Evolutionary conservation across 2,329 filamentous ascomycete species (phyloP).

Genomic region (Incumbomyces delicatus): DNA sequence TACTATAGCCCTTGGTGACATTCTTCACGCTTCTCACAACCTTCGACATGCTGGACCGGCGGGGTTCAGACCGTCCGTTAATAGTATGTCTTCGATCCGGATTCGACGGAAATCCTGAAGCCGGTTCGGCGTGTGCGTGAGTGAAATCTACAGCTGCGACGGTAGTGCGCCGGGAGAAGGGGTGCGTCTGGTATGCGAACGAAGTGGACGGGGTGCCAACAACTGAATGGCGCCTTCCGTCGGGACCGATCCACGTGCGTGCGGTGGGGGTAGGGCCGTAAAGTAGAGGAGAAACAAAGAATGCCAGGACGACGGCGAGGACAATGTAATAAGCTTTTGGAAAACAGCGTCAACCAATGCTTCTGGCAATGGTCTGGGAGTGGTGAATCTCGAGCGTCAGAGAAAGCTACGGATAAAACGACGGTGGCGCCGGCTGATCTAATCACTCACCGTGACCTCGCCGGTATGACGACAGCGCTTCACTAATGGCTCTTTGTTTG

Average conservation of each 20-base stretch:
- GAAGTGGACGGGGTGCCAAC: conserved; percentile 17
- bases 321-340: not conserved
- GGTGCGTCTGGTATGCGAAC: conserved; percentile 9
- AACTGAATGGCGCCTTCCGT: conserved; percentile 17
- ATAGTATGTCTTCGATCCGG: conserved; percentile 15
- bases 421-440: not conserved
- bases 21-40: conserved; percentile 97
- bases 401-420: not conserved
- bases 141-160: conserved; percentile 8
- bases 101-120: conserved; percentile 9
- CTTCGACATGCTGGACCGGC: conserved; percentile 63
- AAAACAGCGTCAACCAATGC: too few relatives aligned
- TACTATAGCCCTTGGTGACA: conserved; percentile 97
- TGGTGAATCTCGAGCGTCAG: too few relatives aligned
- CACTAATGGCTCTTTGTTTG: too few relatives aligned
- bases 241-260: conserved; percentile 17
- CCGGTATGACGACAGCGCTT: too few relatives aligned
- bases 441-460: too few relatives aligned
- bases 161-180: conserved; percentile 14
- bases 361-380: too few relatives aligned
- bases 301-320: conserved; percentile 12
- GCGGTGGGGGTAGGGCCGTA: conserved; percentile 13
- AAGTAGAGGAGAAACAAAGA: conserved; percentile 19
- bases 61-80: conserved; percentile 12
- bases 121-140: conserved; percentile 1